phyloP scores from a whole-genome alignment of 2,329 filamentous ascomycete species.

The Paracamarosporium sp. region DNA sequence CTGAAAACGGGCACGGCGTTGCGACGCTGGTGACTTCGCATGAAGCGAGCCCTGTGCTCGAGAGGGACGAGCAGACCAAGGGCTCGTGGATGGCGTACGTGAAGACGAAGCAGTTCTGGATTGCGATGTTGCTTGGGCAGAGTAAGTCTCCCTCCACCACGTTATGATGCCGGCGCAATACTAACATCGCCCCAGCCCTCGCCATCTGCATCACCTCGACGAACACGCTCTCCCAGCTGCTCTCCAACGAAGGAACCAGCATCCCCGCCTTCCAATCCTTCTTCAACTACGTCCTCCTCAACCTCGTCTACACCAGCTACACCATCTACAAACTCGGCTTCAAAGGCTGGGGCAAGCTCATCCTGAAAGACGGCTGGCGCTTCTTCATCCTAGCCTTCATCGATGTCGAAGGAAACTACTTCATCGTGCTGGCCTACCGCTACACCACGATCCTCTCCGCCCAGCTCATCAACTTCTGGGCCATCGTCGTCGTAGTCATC shows the following conservation, averaged over 20 bases:
- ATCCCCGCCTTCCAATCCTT: conserved; percentile 96
- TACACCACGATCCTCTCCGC: conserved; percentile 88
- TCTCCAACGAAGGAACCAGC: conserved; percentile 71
- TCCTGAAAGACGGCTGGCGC: conserved; percentile 82
- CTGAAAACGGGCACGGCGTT: conserved; percentile 34
- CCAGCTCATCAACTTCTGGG: conserved; percentile 98
- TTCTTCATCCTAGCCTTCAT: conserved; percentile 89
- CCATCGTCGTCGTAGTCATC: conserved; percentile 88
- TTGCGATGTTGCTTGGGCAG: conserved; percentile 77
- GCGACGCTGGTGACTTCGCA: conserved; percentile 12
- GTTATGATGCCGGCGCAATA: neutral
- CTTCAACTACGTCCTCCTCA: conserved; percentile 90
- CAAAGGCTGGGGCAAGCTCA: conserved; percentile 69
- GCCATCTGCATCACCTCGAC: conserved; percentile 88
- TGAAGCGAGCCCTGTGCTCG: conserved; percentile 27
- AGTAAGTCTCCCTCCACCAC: conserved; percentile 30
- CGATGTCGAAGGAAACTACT: conserved; percentile 97
- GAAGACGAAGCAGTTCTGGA: conserved; percentile 84
- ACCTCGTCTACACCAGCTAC: conserved; percentile 79
- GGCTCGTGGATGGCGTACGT: conserved; percentile 72
- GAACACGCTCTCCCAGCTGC: conserved; percentile 85
- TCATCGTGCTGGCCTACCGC: conserved; percentile 91
- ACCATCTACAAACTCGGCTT: conserved; percentile 82
- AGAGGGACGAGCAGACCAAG: conserved; percentile 47
- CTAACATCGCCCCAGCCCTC: conserved; percentile 22